Conservation (phyloP, 495 filamentous ascomycete species). For the Platismatia glauca region DNA sequence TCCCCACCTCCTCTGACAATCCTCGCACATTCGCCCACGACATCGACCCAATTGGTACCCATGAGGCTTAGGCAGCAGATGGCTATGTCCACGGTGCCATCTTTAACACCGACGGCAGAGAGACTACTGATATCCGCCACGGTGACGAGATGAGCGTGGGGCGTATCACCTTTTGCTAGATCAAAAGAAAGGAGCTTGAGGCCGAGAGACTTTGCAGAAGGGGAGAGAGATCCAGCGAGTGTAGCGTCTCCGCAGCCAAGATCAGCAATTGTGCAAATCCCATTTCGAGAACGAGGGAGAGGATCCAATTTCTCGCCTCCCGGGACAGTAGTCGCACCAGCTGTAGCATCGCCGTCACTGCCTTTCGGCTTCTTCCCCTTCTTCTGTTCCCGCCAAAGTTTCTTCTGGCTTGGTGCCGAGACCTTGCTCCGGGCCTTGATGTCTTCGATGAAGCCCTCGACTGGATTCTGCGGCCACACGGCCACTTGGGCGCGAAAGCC, state of each 20-base stretch:
- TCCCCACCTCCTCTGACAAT: constrained; percentile 71
- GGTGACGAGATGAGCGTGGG: constrained; percentile 54
- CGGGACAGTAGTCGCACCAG: constrained; percentile 27
- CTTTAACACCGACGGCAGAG: constrained; percentile 44
- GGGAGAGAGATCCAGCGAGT: constrained; percentile 53
- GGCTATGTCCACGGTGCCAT: constrained; percentile 68
- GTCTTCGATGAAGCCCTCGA: constrained; percentile 66
- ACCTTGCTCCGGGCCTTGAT: constrained; percentile 51
- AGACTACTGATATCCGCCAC: constrained; percentile 80
- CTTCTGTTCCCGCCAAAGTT: constrained; percentile 21
- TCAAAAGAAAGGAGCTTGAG: constrained; percentile 62
- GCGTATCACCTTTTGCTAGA: constrained; percentile 47
- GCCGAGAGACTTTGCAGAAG: constrained; percentile 47
- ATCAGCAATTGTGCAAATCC: constrained; percentile 72
- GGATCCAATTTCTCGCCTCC: constrained; percentile 24
- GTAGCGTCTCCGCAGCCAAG: constrained; percentile 71
- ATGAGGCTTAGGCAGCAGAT: constrained; percentile 94
- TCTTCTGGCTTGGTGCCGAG: constrained; percentile 16
- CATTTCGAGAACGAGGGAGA: constrained; percentile 44
- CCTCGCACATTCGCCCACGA: constrained; percentile 83
- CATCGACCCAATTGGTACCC: constrained; percentile 92
- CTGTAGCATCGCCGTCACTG: constrained; percentile 22
- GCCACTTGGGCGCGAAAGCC: constrained; percentile 92
- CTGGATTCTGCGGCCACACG: constrained; percentile 92
- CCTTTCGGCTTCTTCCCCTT: constrained; percentile 27